Base-by-base conservation (phyloP, 768 basidiomycete species). In the Lepiota brunneoincarnata region DNA sequence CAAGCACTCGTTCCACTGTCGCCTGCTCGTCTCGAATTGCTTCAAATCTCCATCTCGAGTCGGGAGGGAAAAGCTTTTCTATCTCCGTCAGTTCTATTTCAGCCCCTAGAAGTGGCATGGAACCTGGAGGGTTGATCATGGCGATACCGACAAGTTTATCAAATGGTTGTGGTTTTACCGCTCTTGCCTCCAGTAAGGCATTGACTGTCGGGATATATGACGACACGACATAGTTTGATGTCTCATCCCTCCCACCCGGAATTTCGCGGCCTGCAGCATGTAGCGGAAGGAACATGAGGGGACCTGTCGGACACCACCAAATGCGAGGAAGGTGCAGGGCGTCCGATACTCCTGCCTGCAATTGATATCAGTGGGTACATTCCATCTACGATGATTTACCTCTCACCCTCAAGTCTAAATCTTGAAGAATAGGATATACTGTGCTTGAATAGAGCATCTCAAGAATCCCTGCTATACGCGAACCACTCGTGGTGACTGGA, bases 291-390 rank as follows among this genome's bases (percentile, higher is more conserved):
- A 48, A 54, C 11, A 23, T 41, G 34, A 58, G 38, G 6, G 57
- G 49, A 18, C 52, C 52, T 0, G 57, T 54, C 17, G 52, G 37
- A 43, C 51, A 58, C 49, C 54, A 55, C 54, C 54, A 55, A 2
- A 55, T 49, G 17, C 54, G 24, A 18, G 54, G 31, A 17, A 49
- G 51, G 20, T 12, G 3, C 4, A 24, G n/a, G 6, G 31, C 26
- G n/a, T 37, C 40, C 2, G 52, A 37, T 28, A 6, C 7, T 6
- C 31, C 4, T 7, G 36, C n/a, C 51, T 53, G 7, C 7, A 7
- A 41, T 23, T 12, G 28, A 18, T 10, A 18, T 17, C 15, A 28
- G 5, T 38, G 21, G 3, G 12, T 12, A 12, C 7, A 36, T 6
- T 47, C 2, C 15, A n/a, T n/a, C 3, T 10, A 6, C 2, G 17